Evolutionary conservation across 2,329 filamentous ascomycete species (phyloP).

Genomic region (Epichloe scottii): DNA sequence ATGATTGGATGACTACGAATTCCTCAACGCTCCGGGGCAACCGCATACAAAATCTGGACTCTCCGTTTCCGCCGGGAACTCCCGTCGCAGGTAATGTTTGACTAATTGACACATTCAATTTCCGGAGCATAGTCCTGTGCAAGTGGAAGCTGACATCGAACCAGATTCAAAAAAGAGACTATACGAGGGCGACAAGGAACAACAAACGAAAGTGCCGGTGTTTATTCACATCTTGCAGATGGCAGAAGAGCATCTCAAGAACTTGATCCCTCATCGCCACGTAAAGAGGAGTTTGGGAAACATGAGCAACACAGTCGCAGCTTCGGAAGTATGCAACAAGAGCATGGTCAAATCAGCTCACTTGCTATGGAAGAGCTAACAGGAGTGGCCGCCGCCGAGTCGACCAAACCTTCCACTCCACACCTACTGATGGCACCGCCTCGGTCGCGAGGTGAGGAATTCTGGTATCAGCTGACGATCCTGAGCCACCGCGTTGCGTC

Average conservation of each 20-base stretch:
- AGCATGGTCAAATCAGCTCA: not conserved
- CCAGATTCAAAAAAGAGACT: slow-evolving; percentile 20
- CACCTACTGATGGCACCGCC: slow-evolving; percentile 38
- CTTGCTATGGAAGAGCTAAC: not conserved
- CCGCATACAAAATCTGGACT: slow-evolving; percentile 43
- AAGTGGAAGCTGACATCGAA: slow-evolving; percentile 6
- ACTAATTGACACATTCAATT: not conserved
- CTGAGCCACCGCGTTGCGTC: slow-evolving; percentile 19
- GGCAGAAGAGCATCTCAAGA: slow-evolving; percentile 8
- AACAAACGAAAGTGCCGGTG: not conserved
- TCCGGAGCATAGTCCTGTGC: not conserved
- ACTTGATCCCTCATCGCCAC: slow-evolving; percentile 9
- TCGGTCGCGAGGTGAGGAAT: slow-evolving; percentile 19
- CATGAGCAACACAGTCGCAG: not conserved
- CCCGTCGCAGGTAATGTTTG: slow-evolving; percentile 31
- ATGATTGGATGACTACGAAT: slow-evolving; percentile 21
- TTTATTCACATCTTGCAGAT: slow-evolving; percentile 13
- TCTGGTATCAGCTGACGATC: slow-evolving; percentile 23
- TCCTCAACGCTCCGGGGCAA: slow-evolving; percentile 28
- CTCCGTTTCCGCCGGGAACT: slow-evolving; percentile 35
- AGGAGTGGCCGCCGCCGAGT: not conserved
- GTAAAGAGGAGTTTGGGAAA: not conserved
- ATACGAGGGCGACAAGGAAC: slow-evolving; percentile 7
- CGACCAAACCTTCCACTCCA: slow-evolving; percentile 1
- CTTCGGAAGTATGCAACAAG: not conserved